Conservation (phyloP, 108 stramenopile species). For the Fistulifera pelliculosa region DNA sequence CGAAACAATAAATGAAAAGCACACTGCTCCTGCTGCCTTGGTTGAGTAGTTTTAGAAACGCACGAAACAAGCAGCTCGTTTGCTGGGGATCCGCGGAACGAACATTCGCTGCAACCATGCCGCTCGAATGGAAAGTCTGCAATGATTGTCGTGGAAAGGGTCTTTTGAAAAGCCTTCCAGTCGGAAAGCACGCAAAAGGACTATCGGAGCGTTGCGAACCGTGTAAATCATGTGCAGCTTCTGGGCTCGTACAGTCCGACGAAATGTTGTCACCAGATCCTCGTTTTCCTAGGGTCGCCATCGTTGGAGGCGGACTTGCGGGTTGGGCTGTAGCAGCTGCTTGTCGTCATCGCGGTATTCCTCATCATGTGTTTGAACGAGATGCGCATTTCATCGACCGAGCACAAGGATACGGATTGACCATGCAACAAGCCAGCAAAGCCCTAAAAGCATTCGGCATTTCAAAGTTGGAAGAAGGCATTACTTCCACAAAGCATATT, state of each 20-base stretch:
- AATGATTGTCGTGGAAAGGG: conserved; percentile 8
- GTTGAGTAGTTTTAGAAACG: too few relatives aligned
- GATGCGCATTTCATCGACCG: conserved; percentile 63
- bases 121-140: conserved; percentile 2
- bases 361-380: conserved; percentile 64
- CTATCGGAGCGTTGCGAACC: conserved; percentile 1
- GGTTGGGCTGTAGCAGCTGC: conserved; percentile 78
- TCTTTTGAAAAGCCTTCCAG: neutral
- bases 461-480: conserved; percentile 17
- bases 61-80: too few relatives aligned
- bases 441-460: conserved; percentile 60
- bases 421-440: conserved; percentile 80
- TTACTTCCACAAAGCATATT: conserved; percentile 66
- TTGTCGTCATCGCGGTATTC: conserved; percentile 65
- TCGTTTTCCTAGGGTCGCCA: conserved; percentile 32
- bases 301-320: conserved; percentile 75
- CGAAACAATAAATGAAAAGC: too few relatives aligned
- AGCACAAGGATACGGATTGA: conserved; percentile 76
- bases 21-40: too few relatives aligned
- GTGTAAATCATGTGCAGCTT: neutral
- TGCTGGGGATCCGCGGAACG: too few relatives aligned
- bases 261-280: neutral
- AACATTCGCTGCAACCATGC: too few relatives aligned
- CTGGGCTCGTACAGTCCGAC: neutral
- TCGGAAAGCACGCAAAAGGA: conserved; percentile 1